These are phyloP conservation scores for Sarcocystis neurona DNA, from an alignment of 169 alveolate genomes.

Conservation along the genomic window DNA sequence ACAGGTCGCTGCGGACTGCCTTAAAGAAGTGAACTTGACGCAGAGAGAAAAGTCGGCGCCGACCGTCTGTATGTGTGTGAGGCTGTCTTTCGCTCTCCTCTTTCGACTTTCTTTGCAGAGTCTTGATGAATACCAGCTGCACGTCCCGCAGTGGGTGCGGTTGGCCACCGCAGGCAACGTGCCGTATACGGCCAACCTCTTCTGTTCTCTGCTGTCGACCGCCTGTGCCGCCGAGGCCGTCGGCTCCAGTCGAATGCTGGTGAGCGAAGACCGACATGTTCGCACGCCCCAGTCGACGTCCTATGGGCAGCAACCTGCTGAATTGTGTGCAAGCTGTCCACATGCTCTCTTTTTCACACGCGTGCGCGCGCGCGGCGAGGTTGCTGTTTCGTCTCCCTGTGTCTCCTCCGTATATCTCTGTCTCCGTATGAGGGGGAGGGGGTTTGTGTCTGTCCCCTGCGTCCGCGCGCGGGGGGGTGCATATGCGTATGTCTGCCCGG, in stretches of 20 bases:
- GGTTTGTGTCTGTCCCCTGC: too few relatives aligned
- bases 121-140: conserved; percentile 25
- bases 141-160: conserved; percentile 26
- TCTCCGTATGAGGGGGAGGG: too few relatives aligned
- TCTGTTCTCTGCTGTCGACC: conserved; percentile 5
- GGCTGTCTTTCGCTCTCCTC: too few relatives aligned
- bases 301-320: neutral
- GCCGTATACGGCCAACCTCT: conserved; percentile 42
- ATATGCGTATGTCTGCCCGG: too few relatives aligned
- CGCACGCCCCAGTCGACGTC: neutral
- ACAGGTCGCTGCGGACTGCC: too few relatives aligned
- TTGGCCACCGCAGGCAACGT: conserved; percentile 37
- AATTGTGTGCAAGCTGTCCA: neutral
- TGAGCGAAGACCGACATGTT: neutral
- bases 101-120: neutral
- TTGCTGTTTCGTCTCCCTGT: neutral
- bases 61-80: too few relatives aligned
- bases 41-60: too few relatives aligned
- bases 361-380: neutral
- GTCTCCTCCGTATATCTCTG: neutral
- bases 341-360: neutral
- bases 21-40: too few relatives aligned
- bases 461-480: too few relatives aligned
- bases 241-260: neutral
- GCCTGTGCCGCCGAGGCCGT: neutral